Evolutionary conservation across 352 stramenopile species (phyloP), one percentile per base, ranked within the genome.

Genomic region (Stephanocyclus meneghinianus): DNA sequence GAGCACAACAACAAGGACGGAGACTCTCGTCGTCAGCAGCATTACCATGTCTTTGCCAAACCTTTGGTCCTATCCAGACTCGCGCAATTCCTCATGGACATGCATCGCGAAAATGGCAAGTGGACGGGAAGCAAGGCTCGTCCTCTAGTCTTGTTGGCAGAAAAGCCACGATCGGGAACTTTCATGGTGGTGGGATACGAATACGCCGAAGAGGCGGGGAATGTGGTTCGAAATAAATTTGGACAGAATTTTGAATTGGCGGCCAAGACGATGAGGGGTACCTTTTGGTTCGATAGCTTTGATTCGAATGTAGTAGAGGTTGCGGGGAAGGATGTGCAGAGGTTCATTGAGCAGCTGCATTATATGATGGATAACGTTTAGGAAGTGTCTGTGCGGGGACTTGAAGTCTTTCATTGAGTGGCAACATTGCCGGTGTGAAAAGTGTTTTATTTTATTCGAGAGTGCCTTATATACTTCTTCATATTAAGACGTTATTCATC

Each of bases 251-350:
- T 99, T 88, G 93, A 96, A 71, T 79, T 98, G 40, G 95, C 95
- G 10, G 96, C 96, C 18, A 93, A 95, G 9, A 95, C 97, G 55
- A 98, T 97, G 44, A 94, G 95, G 50, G 95, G 94, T 15, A 94
- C 96, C 62, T 98, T 97, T 84, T 86, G 90, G 53, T 96, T 98
- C 81, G 95, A 99, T 80, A 95, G 95, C 66, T 98, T 98, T 81
- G 95, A 97, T 69, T 97, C 93, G 62, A 95, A 96, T 45, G 95
- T 98, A 2, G 96, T 98, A 71, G 95, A 98, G 89, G 97, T 99
- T 57, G 91, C 95, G 68, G 96, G 93, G 60, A 91, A 96, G 57
- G 93, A 98, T 85, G 97, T 98, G 65, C 94, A 98, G 77, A 95
- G 95, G 80, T 98, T 98, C 84, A 92, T 98, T 76, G 96, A 98